Percentiles rank a stretch among this genome's conserved stretches.
Conservation (phyloP, 148 eudicot genomes). For the Silene conica region DNA sequence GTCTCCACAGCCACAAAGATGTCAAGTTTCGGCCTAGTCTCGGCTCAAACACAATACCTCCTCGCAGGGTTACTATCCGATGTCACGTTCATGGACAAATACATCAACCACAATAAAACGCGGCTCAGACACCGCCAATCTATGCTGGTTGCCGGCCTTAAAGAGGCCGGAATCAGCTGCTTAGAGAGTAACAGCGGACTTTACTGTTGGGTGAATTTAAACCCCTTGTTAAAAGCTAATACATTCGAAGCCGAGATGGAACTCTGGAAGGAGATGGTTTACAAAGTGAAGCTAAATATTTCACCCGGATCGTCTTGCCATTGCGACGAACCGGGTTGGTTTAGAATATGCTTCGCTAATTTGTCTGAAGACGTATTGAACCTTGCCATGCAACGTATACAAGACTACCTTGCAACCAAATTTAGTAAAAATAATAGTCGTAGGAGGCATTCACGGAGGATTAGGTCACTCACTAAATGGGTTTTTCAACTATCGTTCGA, state of each 20-base stretch:
- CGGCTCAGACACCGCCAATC: constrained; percentile 40
- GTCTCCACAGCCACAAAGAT: constrained; percentile 72
- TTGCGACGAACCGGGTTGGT: constrained; percentile 81
- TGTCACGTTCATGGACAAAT: constrained; percentile 35
- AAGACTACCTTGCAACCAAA: constrained; percentile 33
- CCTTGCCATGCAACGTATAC: constrained; percentile 52
- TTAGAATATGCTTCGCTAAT: constrained; percentile 70
- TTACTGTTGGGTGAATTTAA: constrained; percentile 75
- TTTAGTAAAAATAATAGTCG: constrained; percentile 16
- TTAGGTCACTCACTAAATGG: constrained; percentile 57
- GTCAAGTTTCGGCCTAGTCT: constrained; percentile 76
- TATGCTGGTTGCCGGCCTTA: constrained; percentile 42
- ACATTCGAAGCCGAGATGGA: constrained; percentile 64
- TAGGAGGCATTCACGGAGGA: constrained; percentile 31
- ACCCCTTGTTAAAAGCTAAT: constrained; percentile 38
- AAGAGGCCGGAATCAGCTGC: constrained; percentile 46
- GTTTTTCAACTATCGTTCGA: constrained; percentile 73
- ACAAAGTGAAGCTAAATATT: constrained; percentile 53
- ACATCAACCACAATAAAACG: constrained; percentile 35
- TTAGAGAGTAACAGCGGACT: constrained; percentile 59
- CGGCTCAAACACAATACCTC: constrained; percentile 74
- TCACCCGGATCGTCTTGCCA: constrained; percentile 84
- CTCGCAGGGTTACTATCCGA: constrained; percentile 58
- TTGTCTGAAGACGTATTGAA: constrained; percentile 47
- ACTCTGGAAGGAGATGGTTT: constrained; percentile 66